phyloP scores from a whole-genome alignment of 192 early-diverging fungal genomes.

The Backusella westeae region DNA sequence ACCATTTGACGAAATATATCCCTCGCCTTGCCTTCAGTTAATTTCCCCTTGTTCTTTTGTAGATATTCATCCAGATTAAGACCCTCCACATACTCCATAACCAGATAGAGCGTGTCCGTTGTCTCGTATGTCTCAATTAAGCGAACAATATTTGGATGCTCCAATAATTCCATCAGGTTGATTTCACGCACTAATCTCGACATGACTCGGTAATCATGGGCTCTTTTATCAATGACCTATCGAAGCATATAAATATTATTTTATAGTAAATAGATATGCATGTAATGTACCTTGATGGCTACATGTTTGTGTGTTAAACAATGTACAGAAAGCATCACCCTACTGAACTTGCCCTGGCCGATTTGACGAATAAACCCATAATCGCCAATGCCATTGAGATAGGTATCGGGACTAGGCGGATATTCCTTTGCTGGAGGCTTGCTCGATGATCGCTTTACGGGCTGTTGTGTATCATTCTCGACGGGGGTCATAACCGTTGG shows the following conservation, averaged over 20 bases:
- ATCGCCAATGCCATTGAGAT: slow-evolving; percentile 53
- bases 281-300: slow-evolving; percentile 32
- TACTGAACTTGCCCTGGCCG: slow-evolving; percentile 78
- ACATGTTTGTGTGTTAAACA: slow-evolving; percentile 37
- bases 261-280: neutral
- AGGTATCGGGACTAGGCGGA: slow-evolving; percentile 37
- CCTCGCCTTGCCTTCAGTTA: slow-evolving; percentile 81
- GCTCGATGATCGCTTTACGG: neutral
- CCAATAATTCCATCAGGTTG: slow-evolving; percentile 75
- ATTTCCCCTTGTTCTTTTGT: slow-evolving; percentile 61
- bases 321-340: slow-evolving; percentile 75
- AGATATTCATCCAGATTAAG: slow-evolving; percentile 87
- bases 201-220: slow-evolving; percentile 46
- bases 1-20: slow-evolving; percentile 81
- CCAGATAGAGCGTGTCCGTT: slow-evolving; percentile 72
- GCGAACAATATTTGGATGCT: slow-evolving; percentile 90
- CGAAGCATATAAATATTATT: neutral
- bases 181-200: slow-evolving; percentile 75
- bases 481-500: neutral
- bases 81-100: slow-evolving; percentile 85
- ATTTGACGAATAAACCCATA: slow-evolving; percentile 76
- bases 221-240: slow-evolving; percentile 52
- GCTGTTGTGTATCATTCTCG: neutral
- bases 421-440: slow-evolving; percentile 5
- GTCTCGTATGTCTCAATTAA: slow-evolving; percentile 82